These are phyloP conservation scores for Mycena vulgaris DNA, from an alignment of 768 basidiomycete genomes.

Conservation along the genomic window DNA sequence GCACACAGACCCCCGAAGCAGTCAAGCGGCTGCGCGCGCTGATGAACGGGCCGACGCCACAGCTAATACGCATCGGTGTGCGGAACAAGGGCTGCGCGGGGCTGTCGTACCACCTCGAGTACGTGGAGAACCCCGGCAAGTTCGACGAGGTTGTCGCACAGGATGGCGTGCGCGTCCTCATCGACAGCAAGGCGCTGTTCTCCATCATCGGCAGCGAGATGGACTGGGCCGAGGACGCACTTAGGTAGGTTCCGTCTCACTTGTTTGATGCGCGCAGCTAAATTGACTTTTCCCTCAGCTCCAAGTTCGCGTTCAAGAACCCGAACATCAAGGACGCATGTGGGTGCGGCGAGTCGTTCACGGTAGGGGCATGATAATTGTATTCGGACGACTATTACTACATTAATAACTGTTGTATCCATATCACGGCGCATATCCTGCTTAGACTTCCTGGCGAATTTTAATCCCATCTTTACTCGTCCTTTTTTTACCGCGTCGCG, in stretches of 20 bases:
- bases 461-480: slow-evolving; percentile 1
- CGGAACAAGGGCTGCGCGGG: slow-evolving; percentile 98
- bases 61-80: slow-evolving; percentile 95
- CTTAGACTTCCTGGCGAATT: slow-evolving; percentile 22
- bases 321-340: slow-evolving; percentile 96
- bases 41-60: slow-evolving; percentile 87
- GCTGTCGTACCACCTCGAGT: slow-evolving; percentile 91
- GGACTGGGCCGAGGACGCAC: slow-evolving; percentile 96
- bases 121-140: slow-evolving; percentile 89
- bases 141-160: slow-evolving; percentile 98
- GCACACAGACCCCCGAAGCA: slow-evolving; percentile 82
- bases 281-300: slow-evolving; percentile 60
- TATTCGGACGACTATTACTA: slow-evolving; percentile 21
- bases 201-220: slow-evolving; percentile 99
- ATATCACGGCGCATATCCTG: slow-evolving; percentile 11
- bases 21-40: slow-evolving; percentile 81
- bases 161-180: slow-evolving; percentile 93
- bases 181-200: slow-evolving; percentile 97
- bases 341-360: slow-evolving; percentile 95
- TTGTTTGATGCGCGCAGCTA: no score
- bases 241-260: slow-evolving; percentile 72
- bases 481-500: slow-evolving; percentile 16
- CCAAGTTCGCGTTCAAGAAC: slow-evolving; percentile 89
- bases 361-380: slow-evolving; percentile 61
- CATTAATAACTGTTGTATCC: slow-evolving; percentile 35